phyloP scores from a whole-genome alignment of 768 basidiomycete genomes.

The Hysterangium stoloniferum region DNA sequence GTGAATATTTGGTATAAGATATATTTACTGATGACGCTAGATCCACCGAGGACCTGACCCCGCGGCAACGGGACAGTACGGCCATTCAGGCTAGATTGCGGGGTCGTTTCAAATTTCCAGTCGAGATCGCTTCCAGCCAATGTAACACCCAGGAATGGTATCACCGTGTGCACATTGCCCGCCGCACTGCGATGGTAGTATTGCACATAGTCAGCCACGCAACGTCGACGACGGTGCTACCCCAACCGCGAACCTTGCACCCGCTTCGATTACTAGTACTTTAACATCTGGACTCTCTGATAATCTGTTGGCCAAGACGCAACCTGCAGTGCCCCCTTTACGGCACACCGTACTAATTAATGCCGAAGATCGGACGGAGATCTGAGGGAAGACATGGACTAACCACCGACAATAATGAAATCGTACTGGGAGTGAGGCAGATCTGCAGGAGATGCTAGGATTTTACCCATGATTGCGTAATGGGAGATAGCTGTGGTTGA shows the following conservation, averaged over 20 bases:
- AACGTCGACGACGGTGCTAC: background rate
- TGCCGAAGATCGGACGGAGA: background rate
- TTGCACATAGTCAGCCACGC: no score
- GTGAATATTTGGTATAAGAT: constrained; percentile 1
- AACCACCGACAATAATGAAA: constrained; percentile 2
- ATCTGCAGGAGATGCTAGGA: background rate
- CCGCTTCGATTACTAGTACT: constrained; percentile 17
- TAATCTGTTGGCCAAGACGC: constrained; percentile 15
- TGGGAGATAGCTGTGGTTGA: no score
- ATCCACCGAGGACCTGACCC: constrained; percentile 22
- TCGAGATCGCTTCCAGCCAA: background rate
- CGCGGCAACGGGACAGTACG: constrained; percentile 18
- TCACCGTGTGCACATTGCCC: background rate
- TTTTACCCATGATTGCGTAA: no score
- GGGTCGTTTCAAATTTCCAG: background rate
- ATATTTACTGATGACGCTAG: constrained; percentile 20
- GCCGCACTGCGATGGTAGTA: background rate
- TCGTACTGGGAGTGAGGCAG: background rate
- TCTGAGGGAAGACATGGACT: background rate
- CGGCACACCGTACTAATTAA: constrained; percentile 15
- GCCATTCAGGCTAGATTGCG: constrained; percentile 16
- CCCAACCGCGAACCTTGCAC: constrained; percentile 8
- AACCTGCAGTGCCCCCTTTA: constrained; percentile 16
- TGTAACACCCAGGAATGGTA: background rate
- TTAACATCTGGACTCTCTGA: constrained; percentile 9